These are phyloP conservation scores for Magnolia officinalis DNA, from an alignment of 164 flowering plant species.

Conservation along the genomic window DNA sequence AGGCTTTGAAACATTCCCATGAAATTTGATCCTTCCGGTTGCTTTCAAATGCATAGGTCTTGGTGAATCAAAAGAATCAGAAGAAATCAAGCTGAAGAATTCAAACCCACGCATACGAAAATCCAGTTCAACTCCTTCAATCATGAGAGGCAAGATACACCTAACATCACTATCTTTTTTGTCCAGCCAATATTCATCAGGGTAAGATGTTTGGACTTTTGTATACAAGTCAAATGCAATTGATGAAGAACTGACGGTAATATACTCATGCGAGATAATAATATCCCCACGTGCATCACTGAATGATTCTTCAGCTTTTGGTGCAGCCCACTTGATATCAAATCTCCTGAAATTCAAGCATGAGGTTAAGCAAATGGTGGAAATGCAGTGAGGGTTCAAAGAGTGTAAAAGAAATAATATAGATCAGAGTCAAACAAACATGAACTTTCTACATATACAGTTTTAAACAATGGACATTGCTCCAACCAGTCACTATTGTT, in stretches of 20 bases:
- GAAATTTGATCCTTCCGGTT: slow-evolving; percentile 91
- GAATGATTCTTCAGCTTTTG: slow-evolving; percentile 95
- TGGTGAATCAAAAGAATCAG: slow-evolving; percentile 79
- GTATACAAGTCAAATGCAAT: slow-evolving; percentile 77
- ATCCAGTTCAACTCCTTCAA: slow-evolving; percentile 92
- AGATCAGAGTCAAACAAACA: neutral
- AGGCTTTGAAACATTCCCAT: slow-evolving; percentile 59
- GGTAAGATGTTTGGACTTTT: slow-evolving; percentile 75
- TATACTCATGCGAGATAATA: slow-evolving; percentile 72
- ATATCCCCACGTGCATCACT: slow-evolving; percentile 95
- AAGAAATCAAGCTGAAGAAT: slow-evolving; percentile 70
- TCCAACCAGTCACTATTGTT: neutral
- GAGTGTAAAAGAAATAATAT: neutral
- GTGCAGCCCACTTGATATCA: slow-evolving; percentile 97
- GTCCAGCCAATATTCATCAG: slow-evolving; percentile 41
- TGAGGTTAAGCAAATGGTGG: neutral
- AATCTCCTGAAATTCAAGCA: slow-evolving; percentile 58
- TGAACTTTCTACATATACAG: neutral
- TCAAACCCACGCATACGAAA: slow-evolving; percentile 95
- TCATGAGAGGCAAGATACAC: slow-evolving; percentile 33
- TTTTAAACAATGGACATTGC: slow-evolving; percentile 6
- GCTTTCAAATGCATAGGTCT: slow-evolving; percentile 87
- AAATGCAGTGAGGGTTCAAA: neutral
- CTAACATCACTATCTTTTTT: slow-evolving; percentile 27
- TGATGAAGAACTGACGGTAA: slow-evolving; percentile 75